Base-by-base conservation (phyloP, 1,284 basidiomycete species). In the Papiliotrema terrestris region DNA sequence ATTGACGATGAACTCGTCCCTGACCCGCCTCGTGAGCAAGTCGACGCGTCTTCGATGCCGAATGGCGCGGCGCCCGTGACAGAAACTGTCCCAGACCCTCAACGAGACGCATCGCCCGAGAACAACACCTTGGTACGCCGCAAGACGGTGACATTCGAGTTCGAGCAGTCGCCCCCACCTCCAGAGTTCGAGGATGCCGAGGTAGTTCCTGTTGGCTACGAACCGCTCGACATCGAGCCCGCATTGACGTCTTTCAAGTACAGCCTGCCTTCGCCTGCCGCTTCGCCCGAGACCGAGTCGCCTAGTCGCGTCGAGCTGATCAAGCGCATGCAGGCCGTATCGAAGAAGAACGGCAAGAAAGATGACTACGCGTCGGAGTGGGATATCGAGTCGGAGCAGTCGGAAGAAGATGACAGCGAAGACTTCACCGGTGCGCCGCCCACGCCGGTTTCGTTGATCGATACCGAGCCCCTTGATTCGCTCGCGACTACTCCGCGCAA, bases 341-440 rank as follows among this genome's bases (percentile, higher is more conserved):
- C 46, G 11, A 35, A 51, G 26, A 35, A 53, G n/a, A 52, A 53
- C 26, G 35, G 32, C 15, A 53, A 60, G 49, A 50, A 49, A 26
- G 52, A 55, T 41, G 52, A 64, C 52, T 66, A 67, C 54, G 56
- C 67, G 23, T 54, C 64, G 6, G 58, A 54, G 2, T 69, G 69
- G 69, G 61, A 67, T 17, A 26, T 67, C 20, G 62, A 65, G 11
- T 59, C 52, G 15, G 63, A 65, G 20, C 51, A 22, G 5, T 71
- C 69, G 57, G 62, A 67, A 14, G 38, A 65, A 17, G 65, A 67
- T 2, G 60, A 61, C 15, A 66, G 69, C 15, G 61, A 62, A 25
- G 56, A 58, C 2, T 67, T 65, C 26, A 66, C 69, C 0, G 64
- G 62, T 15, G 66, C 58, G 3, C 73, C 73, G 11, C 73, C 72